Conservation (phyloP, 2,329 filamentous ascomycete species). For the Ophiosphaerella korrae region DNA sequence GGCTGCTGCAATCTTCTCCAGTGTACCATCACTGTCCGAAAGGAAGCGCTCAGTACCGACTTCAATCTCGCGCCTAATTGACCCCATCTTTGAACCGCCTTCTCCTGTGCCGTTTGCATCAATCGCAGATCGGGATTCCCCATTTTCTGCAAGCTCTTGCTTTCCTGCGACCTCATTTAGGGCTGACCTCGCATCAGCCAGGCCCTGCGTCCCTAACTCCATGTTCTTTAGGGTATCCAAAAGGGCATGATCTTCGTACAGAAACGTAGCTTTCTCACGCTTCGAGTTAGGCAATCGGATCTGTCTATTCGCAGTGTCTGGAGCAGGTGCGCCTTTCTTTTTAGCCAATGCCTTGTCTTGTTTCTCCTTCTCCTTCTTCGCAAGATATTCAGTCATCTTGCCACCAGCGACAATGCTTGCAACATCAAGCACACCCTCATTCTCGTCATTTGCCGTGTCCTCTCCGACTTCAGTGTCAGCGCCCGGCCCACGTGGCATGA, state of each 20-base stretch:
- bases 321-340: constrained; percentile 64
- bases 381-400: constrained; percentile 80
- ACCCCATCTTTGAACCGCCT: constrained; percentile 26
- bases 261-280: constrained; percentile 70
- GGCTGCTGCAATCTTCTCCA: constrained; percentile 82
- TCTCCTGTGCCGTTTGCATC: constrained; percentile 38
- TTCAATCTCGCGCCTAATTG: constrained; percentile 68
- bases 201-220: constrained; percentile 52
- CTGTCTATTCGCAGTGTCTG: constrained; percentile 62
- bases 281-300: constrained; percentile 73
- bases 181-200: constrained; percentile 58
- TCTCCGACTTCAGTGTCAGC: constrained; percentile 60
- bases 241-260: constrained; percentile 70
- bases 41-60: constrained; percentile 77
- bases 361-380: constrained; percentile 82
- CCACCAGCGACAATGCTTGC: constrained; percentile 84
- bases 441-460: constrained; percentile 57
- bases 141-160: constrained; percentile 40
- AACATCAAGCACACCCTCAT: constrained; percentile 80
- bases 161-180: constrained; percentile 55
- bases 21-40: constrained; percentile 67
- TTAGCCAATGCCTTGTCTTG: constrained; percentile 65
- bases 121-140: constrained; percentile 25
- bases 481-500: constrained; percentile 59
- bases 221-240: constrained; percentile 60